Evolutionary conservation across 768 basidiomycete species (phyloP).

Genomic region (Psilocybe tampanensis): DNA sequence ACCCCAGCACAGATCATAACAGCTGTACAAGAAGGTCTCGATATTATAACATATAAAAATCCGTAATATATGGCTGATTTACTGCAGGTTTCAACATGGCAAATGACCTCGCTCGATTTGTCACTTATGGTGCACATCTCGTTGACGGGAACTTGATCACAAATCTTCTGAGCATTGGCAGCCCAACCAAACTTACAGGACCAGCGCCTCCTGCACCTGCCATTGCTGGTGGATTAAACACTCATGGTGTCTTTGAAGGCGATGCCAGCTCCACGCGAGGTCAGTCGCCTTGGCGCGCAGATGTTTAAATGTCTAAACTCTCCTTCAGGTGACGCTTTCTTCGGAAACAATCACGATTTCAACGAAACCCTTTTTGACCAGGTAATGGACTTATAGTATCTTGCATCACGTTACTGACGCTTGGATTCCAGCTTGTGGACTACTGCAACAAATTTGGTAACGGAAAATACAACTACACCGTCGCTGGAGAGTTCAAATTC

Average conservation of each 20-base stretch:
- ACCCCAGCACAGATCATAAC: conserved; percentile 19
- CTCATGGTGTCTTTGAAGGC: conserved; percentile 27
- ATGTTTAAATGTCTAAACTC: neutral
- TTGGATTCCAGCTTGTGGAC: conserved; percentile 14
- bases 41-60: neutral
- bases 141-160: conserved; percentile 27
- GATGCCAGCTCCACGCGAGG: conserved; percentile 24
- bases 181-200: conserved; percentile 22
- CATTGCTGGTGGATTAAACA: conserved; percentile 26
- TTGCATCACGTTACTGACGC: neutral
- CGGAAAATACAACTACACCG: conserved; percentile 27
- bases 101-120: conserved; percentile 13
- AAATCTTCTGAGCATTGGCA: conserved; percentile 23
- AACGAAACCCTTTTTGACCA: conserved; percentile 27
- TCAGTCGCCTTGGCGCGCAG: neutral
- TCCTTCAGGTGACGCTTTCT: conserved; percentile 21
- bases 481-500: conserved; percentile 24
- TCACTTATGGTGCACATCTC: conserved; percentile 24
- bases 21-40: conserved; percentile 19
- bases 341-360: conserved; percentile 27
- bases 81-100: conserved; percentile 26
- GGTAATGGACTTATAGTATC: neutral
- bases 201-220: conserved; percentile 23
- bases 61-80: neutral
- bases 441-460: conserved; percentile 25